Percentiles rank a stretch among this genome's conserved stretches.
phyloP scores from a whole-genome alignment of 768 basidiomycete genomes.

The Serendipita sp. region DNA sequence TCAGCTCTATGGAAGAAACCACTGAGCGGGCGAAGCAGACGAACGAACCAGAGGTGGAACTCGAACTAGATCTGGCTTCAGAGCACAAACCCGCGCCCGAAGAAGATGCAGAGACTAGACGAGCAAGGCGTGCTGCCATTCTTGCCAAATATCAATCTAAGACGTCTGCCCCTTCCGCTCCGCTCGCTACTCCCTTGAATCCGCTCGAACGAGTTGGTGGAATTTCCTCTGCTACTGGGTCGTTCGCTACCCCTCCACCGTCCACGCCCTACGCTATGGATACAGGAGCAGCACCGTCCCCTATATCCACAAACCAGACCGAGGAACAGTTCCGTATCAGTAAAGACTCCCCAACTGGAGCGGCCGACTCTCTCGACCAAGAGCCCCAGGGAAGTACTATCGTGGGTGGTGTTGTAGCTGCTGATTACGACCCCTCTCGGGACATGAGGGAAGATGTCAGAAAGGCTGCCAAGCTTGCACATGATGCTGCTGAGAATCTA shows the following conservation, averaged over 20 bases:
- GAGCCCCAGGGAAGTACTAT: conserved; percentile 24
- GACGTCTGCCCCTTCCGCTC: conserved; percentile 17
- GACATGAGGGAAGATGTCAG: conserved; percentile 72
- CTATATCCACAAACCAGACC: not conserved
- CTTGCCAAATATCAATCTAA: conserved; percentile 45
- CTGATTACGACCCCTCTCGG: conserved; percentile 76
- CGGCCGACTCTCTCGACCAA: conserved; percentile 38
- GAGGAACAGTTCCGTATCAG: conserved; percentile 15
- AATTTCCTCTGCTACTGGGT: conserved; percentile 21
- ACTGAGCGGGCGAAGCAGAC: not conserved
- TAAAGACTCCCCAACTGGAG: conserved; percentile 27
- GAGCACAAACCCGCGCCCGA: conserved; percentile 34
- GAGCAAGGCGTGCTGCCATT: conserved; percentile 59
- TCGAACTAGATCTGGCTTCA: conserved; percentile 42
- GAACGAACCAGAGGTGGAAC: conserved; percentile 20
- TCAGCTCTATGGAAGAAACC: not conserved
- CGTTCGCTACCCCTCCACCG: conserved; percentile 41
- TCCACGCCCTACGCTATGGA: conserved; percentile 11
- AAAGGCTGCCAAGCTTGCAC: conserved; percentile 32
- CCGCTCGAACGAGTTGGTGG: conserved; percentile 27
- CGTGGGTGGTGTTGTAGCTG: conserved; percentile 66
- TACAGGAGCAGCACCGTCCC: not conserved
- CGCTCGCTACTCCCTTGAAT: not conserved
- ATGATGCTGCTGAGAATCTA: conserved; percentile 17
- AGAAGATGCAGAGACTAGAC: conserved; percentile 46